Base-by-base conservation (phyloP, 176 grass and related monocot species). In the Luzula sylvatica region DNA sequence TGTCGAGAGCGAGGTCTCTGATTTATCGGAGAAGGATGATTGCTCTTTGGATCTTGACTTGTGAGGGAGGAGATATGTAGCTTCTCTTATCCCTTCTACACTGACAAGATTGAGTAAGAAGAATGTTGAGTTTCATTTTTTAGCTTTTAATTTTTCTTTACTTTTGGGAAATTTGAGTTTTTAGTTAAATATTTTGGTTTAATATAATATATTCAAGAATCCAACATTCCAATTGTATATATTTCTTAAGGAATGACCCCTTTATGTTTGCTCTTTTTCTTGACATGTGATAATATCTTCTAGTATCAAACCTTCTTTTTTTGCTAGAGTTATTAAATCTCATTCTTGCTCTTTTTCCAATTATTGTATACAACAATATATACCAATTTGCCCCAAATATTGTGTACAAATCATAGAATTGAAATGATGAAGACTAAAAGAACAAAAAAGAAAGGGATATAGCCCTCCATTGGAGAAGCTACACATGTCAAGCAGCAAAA, bases 1-100 rank as follows among this genome's bases (percentile, higher is more conserved):
- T 3, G 66, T 38, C 50, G 40, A 64, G 13, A 64, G 52, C 3
- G 68, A 77, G 20, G 80, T 79, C 11, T 75, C 79, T 46, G 41
- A 62, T 35, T 35, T 35, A 50, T 75, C 64, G 30, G 86, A 76
- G 43, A 83, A 88, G 62, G 76, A 70, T 42, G 59, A 40, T 12
- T 75, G 71, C 49, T 82, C 80, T 9, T 75, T 88, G 80, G 83
- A 88, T 95, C 83, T 82, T 54, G 83, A 82, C 18, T 51, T 88
- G 53, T 81, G 72, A 95, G 51, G 13, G 21, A 35, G 30, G 30
- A 35, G 9, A 4, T 9, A 35, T n/a, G 13, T 8, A 12, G 23
- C 41, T 46, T 55, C 22, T 50, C 3, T 5, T 54, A 19, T 32
- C 15, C 7, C 4, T 5, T 17, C 26, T 27, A 17, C 58, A 52